phyloP scores from a whole-genome alignment of 441 rosid species.

The Syzygium malaccense region DNA sequence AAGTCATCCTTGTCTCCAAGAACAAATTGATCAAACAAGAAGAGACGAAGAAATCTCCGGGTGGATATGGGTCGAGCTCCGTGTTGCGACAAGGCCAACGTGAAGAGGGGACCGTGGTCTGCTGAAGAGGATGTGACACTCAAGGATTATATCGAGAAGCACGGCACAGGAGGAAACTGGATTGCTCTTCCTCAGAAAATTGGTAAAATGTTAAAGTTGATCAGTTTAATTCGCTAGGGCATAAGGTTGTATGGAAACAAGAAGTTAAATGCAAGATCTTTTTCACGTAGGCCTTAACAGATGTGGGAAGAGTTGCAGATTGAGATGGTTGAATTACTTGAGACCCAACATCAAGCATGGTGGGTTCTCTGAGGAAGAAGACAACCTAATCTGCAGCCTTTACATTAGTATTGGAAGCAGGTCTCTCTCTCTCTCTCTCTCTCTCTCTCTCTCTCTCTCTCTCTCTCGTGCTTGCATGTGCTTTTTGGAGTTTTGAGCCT shows the following conservation, averaged over 20 bases:
- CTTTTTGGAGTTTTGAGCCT: background rate
- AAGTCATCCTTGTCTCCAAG: background rate
- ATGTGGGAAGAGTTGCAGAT: background rate
- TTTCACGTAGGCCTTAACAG: background rate
- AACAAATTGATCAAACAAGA: background rate
- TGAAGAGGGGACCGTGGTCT: background rate
- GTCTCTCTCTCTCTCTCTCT: background rate
- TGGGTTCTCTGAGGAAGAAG: constrained; percentile 2
- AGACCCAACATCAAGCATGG: constrained; percentile 5
- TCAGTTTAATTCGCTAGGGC: background rate
- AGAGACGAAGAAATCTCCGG: background rate
- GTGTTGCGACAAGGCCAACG: background rate
- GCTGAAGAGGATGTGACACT: background rate
- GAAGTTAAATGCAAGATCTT: background rate
- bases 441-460: background rate
- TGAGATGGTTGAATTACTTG: constrained; percentile 1
- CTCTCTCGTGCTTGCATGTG: background rate
- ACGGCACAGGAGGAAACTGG: background rate
- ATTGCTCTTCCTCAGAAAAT: background rate
- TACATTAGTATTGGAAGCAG: constrained; percentile 2
- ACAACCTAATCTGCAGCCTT: constrained; percentile 4
- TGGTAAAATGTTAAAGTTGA: background rate
- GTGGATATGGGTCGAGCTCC: background rate
- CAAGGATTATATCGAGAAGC: background rate
- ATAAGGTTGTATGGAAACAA: background rate